Conservation (phyloP, 768 basidiomycete genomes). For the Termitomyces sp. region DNA sequence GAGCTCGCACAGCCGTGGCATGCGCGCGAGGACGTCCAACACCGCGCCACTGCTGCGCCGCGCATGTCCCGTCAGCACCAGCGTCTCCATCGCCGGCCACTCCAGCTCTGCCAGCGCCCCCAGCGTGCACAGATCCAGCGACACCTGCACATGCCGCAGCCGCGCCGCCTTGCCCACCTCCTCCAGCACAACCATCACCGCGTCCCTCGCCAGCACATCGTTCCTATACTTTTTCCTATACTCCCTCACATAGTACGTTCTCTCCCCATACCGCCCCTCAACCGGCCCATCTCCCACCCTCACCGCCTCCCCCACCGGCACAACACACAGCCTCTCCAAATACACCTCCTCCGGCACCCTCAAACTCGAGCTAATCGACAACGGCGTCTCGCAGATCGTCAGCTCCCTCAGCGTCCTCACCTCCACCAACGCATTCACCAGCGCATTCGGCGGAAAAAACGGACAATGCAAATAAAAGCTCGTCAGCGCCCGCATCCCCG, state of each 20-base stretch:
- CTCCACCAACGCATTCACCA: slow-evolving; percentile 33
- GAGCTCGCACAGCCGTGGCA: slow-evolving; percentile 32
- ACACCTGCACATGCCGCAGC: slow-evolving; percentile 35
- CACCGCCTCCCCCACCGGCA: slow-evolving; percentile 38
- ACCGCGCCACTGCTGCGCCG: slow-evolving; percentile 28
- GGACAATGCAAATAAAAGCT: slow-evolving; percentile 36
- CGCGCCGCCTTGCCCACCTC: slow-evolving; percentile 27
- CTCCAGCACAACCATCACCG: slow-evolving; percentile 28
- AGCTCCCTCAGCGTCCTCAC: slow-evolving; percentile 19
- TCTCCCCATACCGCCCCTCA: slow-evolving; percentile 31
- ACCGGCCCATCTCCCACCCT: slow-evolving; percentile 40
- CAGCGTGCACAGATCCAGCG: slow-evolving; percentile 32
- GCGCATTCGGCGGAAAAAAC: slow-evolving; percentile 34
- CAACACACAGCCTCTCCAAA: slow-evolving; percentile 24
- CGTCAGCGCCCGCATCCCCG: slow-evolving; percentile 30
- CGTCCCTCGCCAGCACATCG: slow-evolving; percentile 29
- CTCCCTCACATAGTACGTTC: slow-evolving; percentile 33
- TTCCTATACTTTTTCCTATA: slow-evolving; percentile 37
- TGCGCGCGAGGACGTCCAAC: slow-evolving; percentile 30
- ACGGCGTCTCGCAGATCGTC: slow-evolving; percentile 36
- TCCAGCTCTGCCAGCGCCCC: slow-evolving; percentile 26
- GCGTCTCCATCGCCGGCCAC: slow-evolving; percentile 35
- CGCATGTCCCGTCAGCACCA: slow-evolving; percentile 37
- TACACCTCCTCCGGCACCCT: no score
- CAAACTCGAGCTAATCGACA: slow-evolving; percentile 20